Evolutionary conservation across 768 basidiomycete genomes (phyloP).

Genomic region (Amanita molliuscula): DNA sequence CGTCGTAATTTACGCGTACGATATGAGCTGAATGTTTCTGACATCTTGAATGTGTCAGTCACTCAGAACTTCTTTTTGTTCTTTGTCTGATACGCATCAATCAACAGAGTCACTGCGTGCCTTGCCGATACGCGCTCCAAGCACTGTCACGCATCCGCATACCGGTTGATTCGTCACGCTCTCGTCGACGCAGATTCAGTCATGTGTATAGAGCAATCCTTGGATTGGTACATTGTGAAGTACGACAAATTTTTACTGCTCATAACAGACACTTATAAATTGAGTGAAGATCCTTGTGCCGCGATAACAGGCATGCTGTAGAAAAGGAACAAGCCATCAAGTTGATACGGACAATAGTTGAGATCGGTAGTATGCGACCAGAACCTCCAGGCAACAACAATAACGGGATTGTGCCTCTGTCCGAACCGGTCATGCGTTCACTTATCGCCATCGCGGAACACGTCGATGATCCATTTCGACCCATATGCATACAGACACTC

Average conservation of each 20-base stretch:
- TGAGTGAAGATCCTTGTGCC: conserved; percentile 60
- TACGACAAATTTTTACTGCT: conserved; percentile 19
- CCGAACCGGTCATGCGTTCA: conserved; percentile 74
- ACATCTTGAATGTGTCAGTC: conserved; percentile 68
- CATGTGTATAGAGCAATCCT: conserved; percentile 46
- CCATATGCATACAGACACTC: conserved; percentile 76
- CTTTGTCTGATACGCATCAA: conserved; percentile 6
- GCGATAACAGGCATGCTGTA: conserved; percentile 71
- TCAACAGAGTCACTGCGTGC: conserved; percentile 61
- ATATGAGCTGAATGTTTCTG: conserved; percentile 60
- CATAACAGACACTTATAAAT: conserved; percentile 5
- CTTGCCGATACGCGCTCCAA: conserved; percentile 68
- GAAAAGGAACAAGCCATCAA: conserved; percentile 93
- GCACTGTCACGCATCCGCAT: conserved; percentile 71
- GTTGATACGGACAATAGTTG: conserved; percentile 73
- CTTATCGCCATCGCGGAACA: conserved; percentile 92
- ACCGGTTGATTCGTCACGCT: conserved; percentile 72
- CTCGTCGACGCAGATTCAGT: conserved; percentile 69
- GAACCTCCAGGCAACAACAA: conserved; percentile 33
- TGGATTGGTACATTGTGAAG: conserved; percentile 93
- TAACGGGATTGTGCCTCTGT: conserved; percentile 45
- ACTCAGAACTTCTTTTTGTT: neutral
- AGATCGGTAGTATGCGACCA: conserved; percentile 55
- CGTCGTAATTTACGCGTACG: conserved; percentile 66
- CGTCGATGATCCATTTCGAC: conserved; percentile 79